Evolutionary conservation across 306 rosid genomes (phyloP), one percentile per base, ranked within the genome.

Genomic region (Prunus mume): DNA sequence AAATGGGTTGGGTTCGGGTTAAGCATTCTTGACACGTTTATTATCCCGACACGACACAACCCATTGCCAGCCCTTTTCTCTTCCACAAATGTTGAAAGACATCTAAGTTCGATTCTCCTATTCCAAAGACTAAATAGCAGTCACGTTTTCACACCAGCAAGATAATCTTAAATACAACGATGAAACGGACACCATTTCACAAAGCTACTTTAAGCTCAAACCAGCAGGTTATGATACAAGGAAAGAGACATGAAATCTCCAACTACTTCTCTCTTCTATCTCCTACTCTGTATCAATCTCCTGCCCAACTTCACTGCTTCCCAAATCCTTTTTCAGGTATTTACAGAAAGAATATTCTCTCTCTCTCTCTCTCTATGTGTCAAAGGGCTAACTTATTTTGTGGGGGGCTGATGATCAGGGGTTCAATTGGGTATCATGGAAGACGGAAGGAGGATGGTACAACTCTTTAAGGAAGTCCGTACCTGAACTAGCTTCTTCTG

Each of bases 351-450:
- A 34, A 34, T 3, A 1, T 17, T 69, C 24, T 69, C 45, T 25
- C 20, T 45, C 9, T 68, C 45, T 65, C 17, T 65, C 25, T 65
- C 34, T 30, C 34, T 4, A 4, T 32, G 6, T 0, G 34, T 32
- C 24, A 20, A 18, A 8, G 61, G 5, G 2, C 8, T 41, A 65
- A 65, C 4, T 14, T 0, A 13, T 10, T 30, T 71, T 19, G 7
- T 1, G 13, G 46, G 45, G 45, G 9, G 32, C 13, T 71, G 50
- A 6, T 72, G 54, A 15, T 72, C 65, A 92, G 96, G 93, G 96
- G 2, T 92, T 92, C 89, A 92, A 92, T 51, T 92, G 97, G 97
- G 96, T 79, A 76, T 92, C 96, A 75, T 83, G 91, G 69, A 67
- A 46, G 60, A 87, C 79, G 81, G 56, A 62, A 28, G 88, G 89